Conservation (phyloP, 2,329 filamentous ascomycete genomes). For the Trichoderma hamatum region DNA sequence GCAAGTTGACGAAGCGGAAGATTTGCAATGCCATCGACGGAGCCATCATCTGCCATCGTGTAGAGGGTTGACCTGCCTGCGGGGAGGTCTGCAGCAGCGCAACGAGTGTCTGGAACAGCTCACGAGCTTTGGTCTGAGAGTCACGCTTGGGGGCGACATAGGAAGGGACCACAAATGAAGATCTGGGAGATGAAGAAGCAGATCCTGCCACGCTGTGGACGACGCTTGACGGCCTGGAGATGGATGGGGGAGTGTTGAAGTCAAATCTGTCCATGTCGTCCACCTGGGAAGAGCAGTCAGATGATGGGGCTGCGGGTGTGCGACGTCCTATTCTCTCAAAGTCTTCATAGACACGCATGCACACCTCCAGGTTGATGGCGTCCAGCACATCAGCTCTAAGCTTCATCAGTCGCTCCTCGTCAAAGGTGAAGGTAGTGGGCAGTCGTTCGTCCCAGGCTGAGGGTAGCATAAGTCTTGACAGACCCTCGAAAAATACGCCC, state of each 20-base stretch:
- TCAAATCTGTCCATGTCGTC: slow-evolving; percentile 45
- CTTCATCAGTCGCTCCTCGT: slow-evolving; percentile 65
- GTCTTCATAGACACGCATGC: slow-evolving; percentile 62
- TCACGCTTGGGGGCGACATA: slow-evolving; percentile 46
- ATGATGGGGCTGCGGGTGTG: slow-evolving; percentile 30
- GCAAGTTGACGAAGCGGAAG: slow-evolving; percentile 58
- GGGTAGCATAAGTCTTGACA: slow-evolving; percentile 59
- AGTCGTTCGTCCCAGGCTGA: slow-evolving; percentile 52
- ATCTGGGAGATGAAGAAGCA: slow-evolving; percentile 55
- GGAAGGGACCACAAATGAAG: slow-evolving; percentile 45
- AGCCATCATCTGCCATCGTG: slow-evolving; percentile 57
- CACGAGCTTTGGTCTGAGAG: slow-evolving; percentile 49
- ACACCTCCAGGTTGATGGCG: slow-evolving; percentile 65
- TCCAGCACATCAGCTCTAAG: slow-evolving; percentile 64
- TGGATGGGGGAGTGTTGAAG: slow-evolving; percentile 51
- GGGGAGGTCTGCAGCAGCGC: slow-evolving; percentile 58
- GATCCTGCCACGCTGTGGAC: slow-evolving; percentile 55
- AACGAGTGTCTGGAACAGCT: slow-evolving; percentile 57
- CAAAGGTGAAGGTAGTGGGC: slow-evolving; percentile 65
- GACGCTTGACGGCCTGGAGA: slow-evolving; percentile 55
- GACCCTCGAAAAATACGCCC: slow-evolving; percentile 61
- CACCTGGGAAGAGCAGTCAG: background rate
- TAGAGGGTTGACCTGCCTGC: slow-evolving; percentile 44
- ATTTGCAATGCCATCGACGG: slow-evolving; percentile 61
- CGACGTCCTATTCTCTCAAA: slow-evolving; percentile 50